Evolutionary conservation across 2,329 filamentous ascomycete genomes (phyloP), one percentile per base, ranked within the genome.

Genomic region (Trichoderma polysporum): DNA sequence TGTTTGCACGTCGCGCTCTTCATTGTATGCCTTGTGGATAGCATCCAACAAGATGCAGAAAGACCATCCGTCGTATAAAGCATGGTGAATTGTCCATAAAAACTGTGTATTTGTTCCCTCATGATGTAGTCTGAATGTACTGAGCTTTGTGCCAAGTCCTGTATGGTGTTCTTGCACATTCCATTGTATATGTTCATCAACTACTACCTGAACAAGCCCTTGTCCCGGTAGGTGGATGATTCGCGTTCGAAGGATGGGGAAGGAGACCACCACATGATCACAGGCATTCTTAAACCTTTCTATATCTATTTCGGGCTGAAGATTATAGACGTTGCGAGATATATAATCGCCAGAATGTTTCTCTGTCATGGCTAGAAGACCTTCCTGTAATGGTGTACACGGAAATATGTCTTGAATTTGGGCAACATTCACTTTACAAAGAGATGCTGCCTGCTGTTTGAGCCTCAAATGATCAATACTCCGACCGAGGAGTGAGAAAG

Each of bases 301-400:
- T 45, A 4, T 5, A 22, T 45, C 9, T 22, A 45, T 22, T 17
- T 22, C 9, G 19, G 41, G n/a, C 41, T 45, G n/a, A 4, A 45
- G n/a, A 3, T 22, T 22, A 22, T 45, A 45, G 13, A 45, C 9
- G 4, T 45, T 45, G 10, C 5, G 41, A 5, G 41, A 45, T 8
- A 45, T 22, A 8, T 45, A 45, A 10, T 45, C 41, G 2, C 41
- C 41, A 45, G 41, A 22, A 22, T 22, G 41, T 12, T 45, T 45
- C 1, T 49, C 22, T 13, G 58, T 50, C 25, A 61, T 19, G 4
- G 58, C 12, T 35, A 61, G 9, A 12, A 61, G 17, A 12, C 58
- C 58, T 9, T 61, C 41, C 33, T 61, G 58, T 7, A 61, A 39
- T 7, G 58, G 58, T 17, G 58, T 61, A 22, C 58, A 61, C 4